Evolutionary conservation across 129 eudicot species (phyloP), one percentile per base, ranked within the genome.

Genomic region (Helianthus tuberosus): DNA sequence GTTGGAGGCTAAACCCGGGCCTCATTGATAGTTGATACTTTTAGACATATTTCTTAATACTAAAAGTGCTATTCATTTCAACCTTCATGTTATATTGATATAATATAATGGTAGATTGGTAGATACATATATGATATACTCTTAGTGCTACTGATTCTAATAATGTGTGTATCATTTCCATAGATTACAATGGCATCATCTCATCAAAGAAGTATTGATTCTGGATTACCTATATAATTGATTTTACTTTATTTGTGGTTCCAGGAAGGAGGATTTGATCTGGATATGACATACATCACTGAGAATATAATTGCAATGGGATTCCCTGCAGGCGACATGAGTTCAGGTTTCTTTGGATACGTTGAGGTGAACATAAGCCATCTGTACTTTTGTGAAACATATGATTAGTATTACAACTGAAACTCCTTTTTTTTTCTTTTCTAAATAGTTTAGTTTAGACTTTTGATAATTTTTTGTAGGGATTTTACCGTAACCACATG

Each of bases 301-400:
- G 98, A 94, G 84, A 94, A 94, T 80, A 88, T 94, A 27, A 90
- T 94, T 83, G 98, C 98, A 38, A 94, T 94, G 98, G 98, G 98
- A 71, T 94, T 94, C 74, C 98, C 98, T 74, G 98, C 98, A 47
- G 98, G 98, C 76, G 98, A 94, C 72, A 86, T 88, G 96, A 94
- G 98, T 82, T 94, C 98, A 50, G 98, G 98, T 5, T 88, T 94
- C 79, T 88, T 94, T 67, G 96, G 98, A 49, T 94, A 93, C 72
- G 84, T 93, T 64, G 98, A 88, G 88, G 93, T 83, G 58, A 71
- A 73, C 61, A 9, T 48, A 29, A 29, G 49, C n/a, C 60, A 73
- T 29, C 48, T 60, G 46, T 57, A 27, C 57, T 43, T 59, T 13
- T 59, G 14, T 59, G 25, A 72, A 72, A 29, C 48, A 63, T 36